Conservation (phyloP, 208 protist genomes). For the Angomonas ambiguus region DNA sequence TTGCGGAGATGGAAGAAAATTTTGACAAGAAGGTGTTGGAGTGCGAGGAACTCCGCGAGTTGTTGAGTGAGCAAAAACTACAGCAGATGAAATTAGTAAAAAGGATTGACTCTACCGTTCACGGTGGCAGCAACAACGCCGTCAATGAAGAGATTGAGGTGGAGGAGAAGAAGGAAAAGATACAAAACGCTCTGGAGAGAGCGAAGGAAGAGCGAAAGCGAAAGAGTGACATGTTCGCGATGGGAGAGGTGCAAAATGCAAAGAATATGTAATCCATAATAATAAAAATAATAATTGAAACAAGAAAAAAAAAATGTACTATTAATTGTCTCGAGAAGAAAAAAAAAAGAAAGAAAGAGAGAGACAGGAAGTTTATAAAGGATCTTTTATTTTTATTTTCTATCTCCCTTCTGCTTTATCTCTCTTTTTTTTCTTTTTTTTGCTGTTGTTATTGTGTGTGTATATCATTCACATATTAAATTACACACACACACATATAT, state of each 20-base stretch:
- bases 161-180: conserved; percentile 64
- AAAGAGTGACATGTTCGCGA: conserved; percentile 63
- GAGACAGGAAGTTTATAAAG: too few relatives aligned
- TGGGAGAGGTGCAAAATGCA: conserved; percentile 70
- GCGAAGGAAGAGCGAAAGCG: conserved; percentile 66
- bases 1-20: conserved; percentile 41
- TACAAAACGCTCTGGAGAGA: conserved; percentile 62
- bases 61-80: conserved; percentile 74
- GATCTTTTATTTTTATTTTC: too few relatives aligned
- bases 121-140: not conserved
- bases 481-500: not conserved
- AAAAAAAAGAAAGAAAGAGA: too few relatives aligned
- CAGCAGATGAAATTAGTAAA: conserved; percentile 57
- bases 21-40: conserved; percentile 84
- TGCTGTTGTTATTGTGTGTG: too few relatives aligned
- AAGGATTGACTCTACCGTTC: conserved; percentile 30
- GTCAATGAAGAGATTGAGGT: conserved; percentile 57
- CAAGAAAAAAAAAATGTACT: too few relatives aligned
- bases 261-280: conserved; percentile 19
- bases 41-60: conserved; percentile 74
- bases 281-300: too few relatives aligned
- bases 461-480: too few relatives aligned
- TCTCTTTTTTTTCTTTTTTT: not conserved
- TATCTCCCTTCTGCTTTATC: not conserved
- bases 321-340: too few relatives aligned